Base-by-base conservation (phyloP, 148 eudicot genomes). In the Salicornia ramosissima region DNA sequence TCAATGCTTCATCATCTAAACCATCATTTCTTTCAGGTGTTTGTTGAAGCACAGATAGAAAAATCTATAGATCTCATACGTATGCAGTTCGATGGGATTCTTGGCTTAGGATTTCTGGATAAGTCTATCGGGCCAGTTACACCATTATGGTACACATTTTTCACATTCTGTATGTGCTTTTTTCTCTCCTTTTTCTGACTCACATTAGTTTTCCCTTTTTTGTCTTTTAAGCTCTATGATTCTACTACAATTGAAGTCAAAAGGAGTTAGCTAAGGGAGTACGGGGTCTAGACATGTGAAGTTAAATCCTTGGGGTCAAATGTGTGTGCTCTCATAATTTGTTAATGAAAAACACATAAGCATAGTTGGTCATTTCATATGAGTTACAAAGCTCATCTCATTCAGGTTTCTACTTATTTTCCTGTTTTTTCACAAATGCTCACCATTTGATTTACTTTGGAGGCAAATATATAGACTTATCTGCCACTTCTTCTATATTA, bases 81-180 rank as follows among this genome's bases (percentile, higher is more conserved):
- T 34, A 79, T 71, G 57, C 75, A 71, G 33, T 88, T 84, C 50
- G 93, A 88, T 79, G 93, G 93, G 19, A 74, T 88, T 28, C 70
- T 88, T 74, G 90, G 90, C 25, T 84, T 88, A 76, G 93, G 93
- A 68, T 86, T 88, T 70, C 79, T 75, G 73, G 85, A 82, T 31
- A 79, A 76, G 42, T 75, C 93, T 22, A 80, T 80, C 49, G 83
- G 82, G 50, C 49, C 76, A 15, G 77, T 70, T 30, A 45, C 73
- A 6, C 93, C 90, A 64, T 60, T 84, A 55, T 88, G 93, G 89
- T 87, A 85, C 67, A 63, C 39, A 36, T 47, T 2, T 55, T 74
- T 71, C 28, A 40, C 10, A 18, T 29, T 54, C 19, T 54, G 15
- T 26, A 3, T 70, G 64, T 66, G 33, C 22, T 62, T 25, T 30